A percentile compares a stretch with the other conserved stretches of the same genome.
phyloP scores from a whole-genome alignment of 352 stramenopile species.

The Blastocystis sp. region DNA sequence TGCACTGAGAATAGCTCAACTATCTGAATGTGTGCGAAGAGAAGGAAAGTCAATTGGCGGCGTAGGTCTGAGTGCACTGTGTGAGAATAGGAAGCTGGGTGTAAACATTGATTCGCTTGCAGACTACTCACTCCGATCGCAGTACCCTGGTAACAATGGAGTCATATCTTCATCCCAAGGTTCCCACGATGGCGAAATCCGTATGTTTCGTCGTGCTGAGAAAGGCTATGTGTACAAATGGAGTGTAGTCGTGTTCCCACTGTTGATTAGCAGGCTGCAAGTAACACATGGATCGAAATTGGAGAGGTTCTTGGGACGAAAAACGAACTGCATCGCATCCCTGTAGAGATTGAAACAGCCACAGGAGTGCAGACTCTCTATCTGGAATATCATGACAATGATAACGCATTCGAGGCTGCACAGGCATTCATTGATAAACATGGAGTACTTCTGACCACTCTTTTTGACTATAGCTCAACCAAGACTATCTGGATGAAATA shows the following conservation, averaged over 20 bases:
- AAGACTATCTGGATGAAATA: conserved; percentile 49
- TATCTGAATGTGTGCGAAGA: background rate
- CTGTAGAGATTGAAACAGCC: conserved; percentile 37
- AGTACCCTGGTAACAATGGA: background rate
- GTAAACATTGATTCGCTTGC: background rate
- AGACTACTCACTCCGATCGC: background rate
- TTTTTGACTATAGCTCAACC: background rate
- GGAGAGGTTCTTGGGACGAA: background rate
- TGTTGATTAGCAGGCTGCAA: background rate
- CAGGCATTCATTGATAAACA: conserved; percentile 35
- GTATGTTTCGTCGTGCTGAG: background rate
- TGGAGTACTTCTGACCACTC: background rate
- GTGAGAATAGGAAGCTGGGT: background rate
- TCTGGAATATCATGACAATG: background rate
- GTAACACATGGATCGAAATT: conserved; percentile 39
- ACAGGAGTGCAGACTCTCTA: background rate
- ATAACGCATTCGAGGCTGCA: conserved; percentile 36
- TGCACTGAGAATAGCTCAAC: background rate
- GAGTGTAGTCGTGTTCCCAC: background rate
- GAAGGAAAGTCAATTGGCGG: background rate
- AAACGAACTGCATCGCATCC: background rate
- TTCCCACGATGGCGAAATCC: background rate
- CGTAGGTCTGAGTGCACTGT: background rate
- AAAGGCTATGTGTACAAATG: conserved; percentile 1
- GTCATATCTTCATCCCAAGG: background rate